These are phyloP conservation scores for Juncus effusus DNA, from an alignment of 176 grass and related monocot genomes.

Conservation along the genomic window DNA sequence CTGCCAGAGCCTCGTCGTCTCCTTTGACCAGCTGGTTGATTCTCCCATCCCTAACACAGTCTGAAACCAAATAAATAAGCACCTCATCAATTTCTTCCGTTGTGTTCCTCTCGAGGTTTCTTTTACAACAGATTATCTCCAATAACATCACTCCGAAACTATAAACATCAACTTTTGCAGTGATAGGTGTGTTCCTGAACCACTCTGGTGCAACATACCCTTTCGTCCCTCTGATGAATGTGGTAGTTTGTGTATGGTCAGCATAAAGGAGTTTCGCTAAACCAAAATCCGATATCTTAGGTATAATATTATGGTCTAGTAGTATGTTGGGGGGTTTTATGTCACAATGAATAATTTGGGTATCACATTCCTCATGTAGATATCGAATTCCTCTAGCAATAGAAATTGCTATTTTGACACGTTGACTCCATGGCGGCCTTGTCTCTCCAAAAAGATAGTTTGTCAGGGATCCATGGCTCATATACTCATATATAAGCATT, in stretches of 20 bases:
- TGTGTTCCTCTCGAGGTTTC: conserved; percentile 16
- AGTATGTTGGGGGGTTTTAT: conserved; percentile 50
- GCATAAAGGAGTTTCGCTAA: conserved; percentile 29
- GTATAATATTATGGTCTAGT: conserved; percentile 5
- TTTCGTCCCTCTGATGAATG: conserved; percentile 24
- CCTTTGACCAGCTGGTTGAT: conserved; percentile 29
- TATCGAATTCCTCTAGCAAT: conserved; percentile 34
- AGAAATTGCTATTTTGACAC: conserved; percentile 28
- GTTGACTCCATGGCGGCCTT: conserved; percentile 24
- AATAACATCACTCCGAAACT: conserved; percentile 50
- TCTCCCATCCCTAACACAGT: conserved; percentile 9
- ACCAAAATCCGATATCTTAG: conserved; percentile 26
- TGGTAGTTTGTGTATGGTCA: conserved; percentile 30
- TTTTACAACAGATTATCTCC: conserved; percentile 24
- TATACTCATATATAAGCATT: conserved; percentile 42
- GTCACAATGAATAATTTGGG: conserved; percentile 46
- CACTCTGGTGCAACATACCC: conserved; percentile 31
- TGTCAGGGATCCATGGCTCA: conserved; percentile 27
- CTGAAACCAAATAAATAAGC: conserved; percentile 40
- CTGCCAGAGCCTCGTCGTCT: conserved; percentile 26
- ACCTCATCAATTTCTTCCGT: conserved; percentile 13
- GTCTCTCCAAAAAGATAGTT: conserved; percentile 16
- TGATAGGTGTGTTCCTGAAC: conserved; percentile 42
- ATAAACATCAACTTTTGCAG: conserved; percentile 36
- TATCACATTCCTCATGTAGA: conserved; percentile 38